Base-by-base conservation (phyloP, 148 eudicot species). In the Fagopyrum tataricum region DNA sequence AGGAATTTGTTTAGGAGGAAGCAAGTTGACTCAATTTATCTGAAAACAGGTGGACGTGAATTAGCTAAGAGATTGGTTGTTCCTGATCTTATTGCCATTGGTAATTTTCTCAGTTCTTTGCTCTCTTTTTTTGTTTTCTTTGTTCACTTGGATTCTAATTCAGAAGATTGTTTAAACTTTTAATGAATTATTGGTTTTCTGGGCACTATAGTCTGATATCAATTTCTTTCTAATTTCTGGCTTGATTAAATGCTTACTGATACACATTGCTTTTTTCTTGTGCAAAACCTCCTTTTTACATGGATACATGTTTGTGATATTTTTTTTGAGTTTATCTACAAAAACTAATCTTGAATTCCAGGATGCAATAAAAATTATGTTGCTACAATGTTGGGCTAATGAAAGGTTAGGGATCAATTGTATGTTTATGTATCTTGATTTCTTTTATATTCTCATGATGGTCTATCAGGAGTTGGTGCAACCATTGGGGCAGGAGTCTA, bases 401-500 rank as follows among this genome's bases (percentile, higher is more conserved):
- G 20, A 18, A 18, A 20, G 62, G 62, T 21, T 55, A 18, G 26
- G 67, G 14, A 61, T 61, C 31, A 42, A 41, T 21, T n/a, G 5
- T 68, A 47, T 17, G 11, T 68, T 20, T 41, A 53, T 67, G 11
- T 41, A 68, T 68, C 48, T 12, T 68, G 72, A 68, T 9, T 68
- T 9, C 39, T 1, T 7, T 62, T 62, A 66, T 37, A n/a, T 6
- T 55, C 20, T 5, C 37, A 31, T 37, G 44, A 26, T 40, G 20
- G 7, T 66, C 6, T 21, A 14, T 70, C 78, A 88, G 92, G 92
- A 21, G 88, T 86, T 77, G 92, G 92, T 11, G 78, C 92, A 20
- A 88, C 92, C 39, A 84, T 88, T 72, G 92, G 92, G 67, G 92
- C 92, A 72, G 92, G 92, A 23, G 88, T 95, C 70, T 95, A 95